phyloP scores from a whole-genome alignment of 768 basidiomycete species.

The Boletus patriciae region DNA sequence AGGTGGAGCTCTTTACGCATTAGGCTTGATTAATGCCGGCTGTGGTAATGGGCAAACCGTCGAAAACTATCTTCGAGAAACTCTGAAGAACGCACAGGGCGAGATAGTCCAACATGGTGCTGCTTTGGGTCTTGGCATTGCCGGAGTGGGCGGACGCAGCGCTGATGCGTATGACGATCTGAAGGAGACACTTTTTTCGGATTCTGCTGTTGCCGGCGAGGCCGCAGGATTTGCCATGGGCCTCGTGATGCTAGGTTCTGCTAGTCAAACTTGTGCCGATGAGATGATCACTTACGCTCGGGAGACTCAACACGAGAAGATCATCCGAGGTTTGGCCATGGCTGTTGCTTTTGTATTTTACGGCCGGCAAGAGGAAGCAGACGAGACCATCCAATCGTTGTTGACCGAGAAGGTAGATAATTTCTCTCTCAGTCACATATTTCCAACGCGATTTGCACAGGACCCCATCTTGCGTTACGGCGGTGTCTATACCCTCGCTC shows the following conservation, averaged over 20 bases:
- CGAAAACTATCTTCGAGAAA: constrained; percentile 75
- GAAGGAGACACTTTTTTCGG: constrained; percentile 84
- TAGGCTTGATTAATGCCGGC: constrained; percentile 93
- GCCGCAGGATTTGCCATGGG: constrained; percentile 98
- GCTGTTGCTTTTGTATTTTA: constrained; percentile 93
- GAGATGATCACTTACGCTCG: constrained; percentile 97
- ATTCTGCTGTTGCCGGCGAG: constrained; percentile 95
- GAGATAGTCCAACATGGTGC: constrained; percentile 98
- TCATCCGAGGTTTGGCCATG: constrained; percentile 92
- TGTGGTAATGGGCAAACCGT: constrained; percentile 71
- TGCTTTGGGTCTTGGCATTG: constrained; percentile 93
- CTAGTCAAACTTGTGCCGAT: constrained; percentile 69
- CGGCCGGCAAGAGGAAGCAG: constrained; percentile 89
- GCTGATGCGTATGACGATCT: constrained; percentile 90
- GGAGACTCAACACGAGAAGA: constrained; percentile 99
- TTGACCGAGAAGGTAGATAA: constrained; percentile 78
- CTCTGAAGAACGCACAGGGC: constrained; percentile 69
- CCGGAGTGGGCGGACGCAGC: constrained; percentile 90
- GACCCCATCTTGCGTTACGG: constrained; percentile 97
- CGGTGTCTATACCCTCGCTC: constrained; percentile 93
- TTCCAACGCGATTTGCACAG: constrained; percentile 41
- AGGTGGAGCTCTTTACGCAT: constrained; percentile 92
- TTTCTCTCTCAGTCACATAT: neutral
- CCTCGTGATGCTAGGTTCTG: constrained; percentile 96
- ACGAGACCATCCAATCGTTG: constrained; percentile 73